Evolutionary conservation across 73 alveolate species (phyloP), one percentile per base, ranked within the genome.

Genomic region (Symbiodinium natans): DNA sequence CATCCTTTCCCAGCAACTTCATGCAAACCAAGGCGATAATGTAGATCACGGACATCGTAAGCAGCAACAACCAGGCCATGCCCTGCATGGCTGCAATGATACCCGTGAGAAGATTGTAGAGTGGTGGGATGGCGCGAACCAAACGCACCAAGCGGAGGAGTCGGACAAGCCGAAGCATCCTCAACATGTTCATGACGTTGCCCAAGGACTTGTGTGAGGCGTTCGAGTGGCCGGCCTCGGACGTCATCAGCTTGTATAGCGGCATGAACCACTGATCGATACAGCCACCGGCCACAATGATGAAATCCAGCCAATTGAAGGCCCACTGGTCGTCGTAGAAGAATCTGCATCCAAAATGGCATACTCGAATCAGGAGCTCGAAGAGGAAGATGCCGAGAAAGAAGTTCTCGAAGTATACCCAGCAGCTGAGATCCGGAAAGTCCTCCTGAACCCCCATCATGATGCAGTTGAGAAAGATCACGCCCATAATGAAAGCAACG

Each of bases 371-470:
- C 82, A 71, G 31, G 31, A 90, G 73, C 80, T 90, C 97, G 33
- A 90, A 90, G 56, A 90, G 19, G 88, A 90, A 90, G 36, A 90
- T 82, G 80, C 97, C 97, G 34, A 90, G 56, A 39, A 90, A 90
- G 41, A 90, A 41, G 31, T 90, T 90, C 80, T 90, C 97, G 38
- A 68, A 90, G 88, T 90, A 90, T 88, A 68, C 29, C 97, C 97
- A 90, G 68, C 88, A 41, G 9, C 97, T 83, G 75, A 39, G 40
- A 6, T 90, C n/a, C 15, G 97, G 97, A 71, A 36, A 73, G 29
- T 90, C 97, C 41, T 90, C 97, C 97, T 90, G 97, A 41, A 90
- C 52, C 59, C 97, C 97, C 97, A 90, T 90, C 89, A 90, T 83
- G 25, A 90, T 73, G 97, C 97, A 90, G 88, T 90, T 90, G 89